Base-by-base conservation (phyloP, 2,329 filamentous ascomycete genomes). In the Xylogone sp. region DNA sequence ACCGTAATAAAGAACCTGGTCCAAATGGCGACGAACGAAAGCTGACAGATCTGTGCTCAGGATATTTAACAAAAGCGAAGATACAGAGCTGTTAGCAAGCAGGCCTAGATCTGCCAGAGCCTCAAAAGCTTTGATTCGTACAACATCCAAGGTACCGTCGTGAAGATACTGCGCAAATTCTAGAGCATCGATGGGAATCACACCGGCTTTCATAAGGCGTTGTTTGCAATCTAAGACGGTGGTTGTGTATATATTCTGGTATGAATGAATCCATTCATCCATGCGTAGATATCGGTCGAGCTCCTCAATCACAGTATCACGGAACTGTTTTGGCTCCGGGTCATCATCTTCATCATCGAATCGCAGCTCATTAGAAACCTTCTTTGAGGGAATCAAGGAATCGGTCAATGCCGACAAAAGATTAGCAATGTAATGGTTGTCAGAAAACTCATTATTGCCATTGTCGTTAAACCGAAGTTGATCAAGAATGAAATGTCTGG, bases 391-490 rank as follows among this genome's bases (percentile, higher is more conserved):
- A 46, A 86, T 75, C 21, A 84, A 71, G n/a, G 79, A 83, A 0
- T 75, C 76, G 1, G 82, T 77, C 21, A 86, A 68, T 0, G 79
- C 76, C 42, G 77, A 74, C 74, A 99, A 87, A 21, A 99, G 76
- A 20, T 80, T 87, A 7, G 90, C 84, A 49, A 99, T 83, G 65
- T 97, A 99, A 62, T 89, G 85, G 56, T 92, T 87, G 63, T 99
- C 95, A 4, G 92, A 96, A 64, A 83, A 95, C 46, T 86, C 71
- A 61, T 99, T 99, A 54, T 88, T 87, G 2, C 88, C 86, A 65
- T 99, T 99, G 70, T 99, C 92, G 65, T 99, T 99, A 72, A 91
- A 93, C 46, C 88, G 86, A 29, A 99, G 75, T 65, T 95, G 88
- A 60, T 97, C 91, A 20, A 96, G 81, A 45, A 99, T 81, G 67